Conservation (phyloP, 208 protist genomes). For the Crithidia expoeki region DNA sequence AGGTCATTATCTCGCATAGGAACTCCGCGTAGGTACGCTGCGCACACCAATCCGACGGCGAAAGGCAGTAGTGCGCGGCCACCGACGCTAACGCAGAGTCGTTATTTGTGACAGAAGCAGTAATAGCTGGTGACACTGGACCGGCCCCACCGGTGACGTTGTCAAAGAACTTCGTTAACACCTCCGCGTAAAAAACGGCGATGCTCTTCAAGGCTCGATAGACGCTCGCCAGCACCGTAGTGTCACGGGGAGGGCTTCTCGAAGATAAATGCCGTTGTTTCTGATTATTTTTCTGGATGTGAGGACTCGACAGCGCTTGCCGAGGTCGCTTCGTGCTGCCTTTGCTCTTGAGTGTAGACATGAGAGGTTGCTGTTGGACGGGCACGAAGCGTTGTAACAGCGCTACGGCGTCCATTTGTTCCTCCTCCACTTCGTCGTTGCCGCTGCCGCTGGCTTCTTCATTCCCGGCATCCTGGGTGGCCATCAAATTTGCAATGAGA, state of each 20-base stretch:
- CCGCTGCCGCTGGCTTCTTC: no score
- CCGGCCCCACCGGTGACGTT: background rate
- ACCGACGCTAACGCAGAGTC: background rate
- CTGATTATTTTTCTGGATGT: no score
- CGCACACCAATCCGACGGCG: slow-evolving; percentile 35
- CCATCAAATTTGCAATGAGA: background rate
- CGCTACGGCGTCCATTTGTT: slow-evolving; percentile 4
- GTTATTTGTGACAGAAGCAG: background rate
- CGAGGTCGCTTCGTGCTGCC: background rate
- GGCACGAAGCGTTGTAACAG: slow-evolving; percentile 14
- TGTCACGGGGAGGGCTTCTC: background rate
- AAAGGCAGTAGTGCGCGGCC: slow-evolving; percentile 8
- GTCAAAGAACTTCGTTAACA: slow-evolving; percentile 21
- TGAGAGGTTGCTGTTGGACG: slow-evolving; percentile 1
- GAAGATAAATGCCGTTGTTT: background rate
- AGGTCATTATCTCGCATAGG: slow-evolving; percentile 73
- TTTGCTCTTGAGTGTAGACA: background rate
- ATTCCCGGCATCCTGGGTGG: background rate
- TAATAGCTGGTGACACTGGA: no score
- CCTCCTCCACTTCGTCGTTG: background rate
- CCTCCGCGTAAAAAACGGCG: slow-evolving; percentile 16
- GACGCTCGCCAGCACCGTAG: slow-evolving; percentile 3
- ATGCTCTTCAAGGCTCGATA: slow-evolving; percentile 14
- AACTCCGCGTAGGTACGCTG: slow-evolving; percentile 62
- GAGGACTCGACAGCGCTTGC: no score